phyloP scores from a whole-genome alignment of 495 filamentous ascomycete genomes.

The Talaromyces borbonicus region DNA sequence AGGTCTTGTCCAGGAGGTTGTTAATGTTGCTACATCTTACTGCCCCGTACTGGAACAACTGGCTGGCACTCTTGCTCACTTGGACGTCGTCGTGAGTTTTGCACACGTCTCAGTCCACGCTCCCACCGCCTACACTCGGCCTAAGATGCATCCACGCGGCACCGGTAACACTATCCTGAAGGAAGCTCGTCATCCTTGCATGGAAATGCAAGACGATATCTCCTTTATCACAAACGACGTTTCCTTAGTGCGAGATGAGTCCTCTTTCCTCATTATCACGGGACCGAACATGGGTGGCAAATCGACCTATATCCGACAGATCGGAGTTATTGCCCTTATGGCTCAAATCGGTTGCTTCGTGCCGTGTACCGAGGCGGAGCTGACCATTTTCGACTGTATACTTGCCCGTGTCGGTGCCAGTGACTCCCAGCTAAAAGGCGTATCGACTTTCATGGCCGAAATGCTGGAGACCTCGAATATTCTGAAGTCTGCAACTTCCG shows the following conservation, averaged over 20 bases:
- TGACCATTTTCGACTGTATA: constrained; percentile 97
- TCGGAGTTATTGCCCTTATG: constrained; percentile 96
- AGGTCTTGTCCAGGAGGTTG: constrained; percentile 85
- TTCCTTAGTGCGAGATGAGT: constrained; percentile 63
- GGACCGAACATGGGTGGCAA: constrained; percentile 99
- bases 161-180: constrained; percentile 83
- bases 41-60: constrained; percentile 86
- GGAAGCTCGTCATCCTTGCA: constrained; percentile 93
- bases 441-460: constrained; percentile 99
- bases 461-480: constrained; percentile 99
- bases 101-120: constrained; percentile 92
- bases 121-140: constrained; percentile 80
- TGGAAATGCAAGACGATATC: constrained; percentile 99
- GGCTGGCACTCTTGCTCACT: constrained; percentile 79
- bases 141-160: constrained; percentile 85
- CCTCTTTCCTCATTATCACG: constrained; percentile 93
- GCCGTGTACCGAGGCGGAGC: constrained; percentile 77
- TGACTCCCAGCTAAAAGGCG: constrained; percentile 94
- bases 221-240: constrained; percentile 99
- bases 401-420: constrained; percentile 92
- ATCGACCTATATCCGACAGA: constrained; percentile 96
- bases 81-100: constrained; percentile 94
- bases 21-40: constrained; percentile 87
- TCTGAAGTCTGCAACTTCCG: constrained; percentile 88
- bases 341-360: constrained; percentile 97